Percentiles rank a stretch among this genome's conserved stretches.
Evolutionary conservation across 192 early-diverging fungal species (phyloP).

Genomic region (Rhizophagus clarus): DNA sequence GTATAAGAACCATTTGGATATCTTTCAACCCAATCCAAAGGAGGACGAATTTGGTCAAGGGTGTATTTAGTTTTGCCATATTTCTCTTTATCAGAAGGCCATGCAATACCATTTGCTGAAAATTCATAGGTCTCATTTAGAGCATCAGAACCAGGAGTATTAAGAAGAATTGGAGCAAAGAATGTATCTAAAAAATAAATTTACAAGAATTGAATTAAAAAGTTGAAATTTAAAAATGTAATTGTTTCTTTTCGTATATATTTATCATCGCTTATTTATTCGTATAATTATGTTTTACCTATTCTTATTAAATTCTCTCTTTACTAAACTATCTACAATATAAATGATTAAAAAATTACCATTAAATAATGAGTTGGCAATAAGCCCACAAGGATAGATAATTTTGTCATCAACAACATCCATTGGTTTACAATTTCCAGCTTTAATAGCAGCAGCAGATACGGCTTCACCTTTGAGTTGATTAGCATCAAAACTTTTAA

Average conservation of each 20-base stretch:
- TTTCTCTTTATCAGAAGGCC: constrained; percentile 79
- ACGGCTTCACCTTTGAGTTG: constrained; percentile 77
- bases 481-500: constrained; percentile 81
- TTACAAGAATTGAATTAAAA: not conserved
- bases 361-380: constrained; percentile 98
- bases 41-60: constrained; percentile 64
- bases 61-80: constrained; percentile 62
- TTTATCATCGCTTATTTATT: too few relatives aligned
- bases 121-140: constrained; percentile 57
- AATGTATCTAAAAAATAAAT: constrained; percentile 59
- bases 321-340: too few relatives aligned
- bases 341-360: constrained; percentile 53
- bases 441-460: constrained; percentile 41
- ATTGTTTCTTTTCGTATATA: too few relatives aligned
- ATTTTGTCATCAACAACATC: constrained; percentile 41
- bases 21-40: constrained; percentile 79
- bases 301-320: too few relatives aligned
- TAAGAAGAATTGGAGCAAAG: constrained; percentile 54
- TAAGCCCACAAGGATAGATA: constrained; percentile 96
- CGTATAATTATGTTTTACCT: too few relatives aligned
- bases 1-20: constrained; percentile 61
- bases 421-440: constrained; percentile 64
- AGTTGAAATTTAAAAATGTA: too few relatives aligned
- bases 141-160: constrained; percentile 44
- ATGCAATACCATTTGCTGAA: constrained; percentile 76